Evolutionary conservation across 179 eudicot genomes (phyloP).

Genomic region (Gypsophila paniculata): DNA sequence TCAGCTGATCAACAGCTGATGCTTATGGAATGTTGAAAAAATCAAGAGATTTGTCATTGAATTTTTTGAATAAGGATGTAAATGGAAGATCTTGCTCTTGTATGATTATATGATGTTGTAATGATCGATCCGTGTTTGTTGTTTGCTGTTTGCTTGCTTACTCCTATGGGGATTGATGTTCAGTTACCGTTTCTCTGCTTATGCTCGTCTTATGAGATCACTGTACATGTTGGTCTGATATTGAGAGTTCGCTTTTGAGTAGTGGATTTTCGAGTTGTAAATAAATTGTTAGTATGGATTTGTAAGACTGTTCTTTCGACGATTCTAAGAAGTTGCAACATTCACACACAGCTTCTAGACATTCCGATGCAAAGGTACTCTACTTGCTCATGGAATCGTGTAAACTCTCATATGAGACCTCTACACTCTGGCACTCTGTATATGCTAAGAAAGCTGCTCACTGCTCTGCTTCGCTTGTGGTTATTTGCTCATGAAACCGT

Average conservation of each 20-base stretch:
- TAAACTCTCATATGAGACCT: neutral
- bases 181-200: too few species aligned
- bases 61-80: neutral
- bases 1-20: neutral
- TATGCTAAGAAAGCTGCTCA: too few species aligned
- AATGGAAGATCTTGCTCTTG: neutral
- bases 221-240: too few species aligned
- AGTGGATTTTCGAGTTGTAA: too few species aligned
- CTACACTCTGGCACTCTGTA: too few species aligned
- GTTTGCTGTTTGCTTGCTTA: too few species aligned
- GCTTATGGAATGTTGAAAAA: neutral
- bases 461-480: too few species aligned
- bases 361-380: slow-evolving; percentile 59
- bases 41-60: neutral
- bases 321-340: slow-evolving; percentile 57
- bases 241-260: too few species aligned
- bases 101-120: too few species aligned
- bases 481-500: too few species aligned
- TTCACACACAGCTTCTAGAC: slow-evolving; percentile 51
- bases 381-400: slow-evolving; percentile 1
- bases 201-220: too few species aligned
- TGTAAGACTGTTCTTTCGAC: slow-evolving; percentile 50
- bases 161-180: too few species aligned
- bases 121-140: neutral
- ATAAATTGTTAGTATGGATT: neutral